Percentiles rank a stretch among this genome's conserved stretches.
Evolutionary conservation across 768 basidiomycete species (phyloP).

Genomic region (Lactifluus piperatus): DNA sequence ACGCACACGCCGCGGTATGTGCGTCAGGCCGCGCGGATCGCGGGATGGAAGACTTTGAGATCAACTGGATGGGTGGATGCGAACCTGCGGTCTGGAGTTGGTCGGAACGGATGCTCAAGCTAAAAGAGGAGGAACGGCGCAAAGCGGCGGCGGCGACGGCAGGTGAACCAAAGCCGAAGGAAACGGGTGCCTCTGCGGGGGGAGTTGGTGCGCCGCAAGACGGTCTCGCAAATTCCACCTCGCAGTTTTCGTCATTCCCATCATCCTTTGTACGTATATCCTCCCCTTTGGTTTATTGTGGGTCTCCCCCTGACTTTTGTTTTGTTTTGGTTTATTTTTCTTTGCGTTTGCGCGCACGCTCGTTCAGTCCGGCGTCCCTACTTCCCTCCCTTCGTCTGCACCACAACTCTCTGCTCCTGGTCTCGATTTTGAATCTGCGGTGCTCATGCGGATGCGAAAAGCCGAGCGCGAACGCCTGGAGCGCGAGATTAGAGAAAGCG

Average conservation of each 20-base stretch:
- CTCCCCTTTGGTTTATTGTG: too few species aligned
- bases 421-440: slow-evolving; percentile 72
- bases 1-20: slow-evolving; percentile 70
- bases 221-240: background rate
- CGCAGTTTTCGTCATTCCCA: slow-evolving; percentile 9
- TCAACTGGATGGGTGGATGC: slow-evolving; percentile 63
- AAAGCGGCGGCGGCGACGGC: too few species aligned
- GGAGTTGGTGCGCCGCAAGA: background rate
- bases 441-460: slow-evolving; percentile 71
- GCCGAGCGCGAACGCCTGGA: slow-evolving; percentile 74
- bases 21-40: slow-evolving; percentile 43
- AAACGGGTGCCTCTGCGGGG: background rate
- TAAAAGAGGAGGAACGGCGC: slow-evolving; percentile 27
- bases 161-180: background rate
- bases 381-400: slow-evolving; percentile 22
- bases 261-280: slow-evolving; percentile 7
- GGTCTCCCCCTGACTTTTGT: background rate
- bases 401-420: slow-evolving; percentile 25
- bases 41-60: slow-evolving; percentile 53
- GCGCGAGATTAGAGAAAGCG: slow-evolving; percentile 64
- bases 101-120: slow-evolving; percentile 63
- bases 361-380: slow-evolving; percentile 5
- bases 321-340: too few species aligned
- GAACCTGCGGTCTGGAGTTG: slow-evolving; percentile 68
- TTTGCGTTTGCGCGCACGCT: background rate